Evolutionary conservation across 768 basidiomycete genomes (phyloP).

Genomic region (Suillus placidus): DNA sequence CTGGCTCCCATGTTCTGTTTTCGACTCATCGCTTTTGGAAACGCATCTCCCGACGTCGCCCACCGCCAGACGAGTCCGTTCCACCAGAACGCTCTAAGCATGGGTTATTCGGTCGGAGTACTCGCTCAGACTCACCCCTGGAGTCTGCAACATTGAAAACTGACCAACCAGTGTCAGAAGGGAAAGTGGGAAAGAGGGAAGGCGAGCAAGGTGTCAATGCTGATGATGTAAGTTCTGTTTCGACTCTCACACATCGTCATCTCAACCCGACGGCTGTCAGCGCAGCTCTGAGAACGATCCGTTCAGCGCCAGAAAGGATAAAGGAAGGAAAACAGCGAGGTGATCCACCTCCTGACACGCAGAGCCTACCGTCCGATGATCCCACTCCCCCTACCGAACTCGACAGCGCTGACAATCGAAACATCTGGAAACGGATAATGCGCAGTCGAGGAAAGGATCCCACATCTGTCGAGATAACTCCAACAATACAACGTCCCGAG

Average conservation of each 20-base stretch:
- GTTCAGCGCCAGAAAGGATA: no score
- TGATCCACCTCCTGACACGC: no score
- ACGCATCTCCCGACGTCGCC: not conserved
- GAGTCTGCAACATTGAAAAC: rapidly evolving
- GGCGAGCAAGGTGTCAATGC: not conserved
- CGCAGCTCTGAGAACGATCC: no score
- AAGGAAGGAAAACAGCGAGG: no score
- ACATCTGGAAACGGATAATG: no score
- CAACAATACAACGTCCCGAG: not conserved
- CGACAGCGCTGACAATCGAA: no score
- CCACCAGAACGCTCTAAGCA: not conserved
- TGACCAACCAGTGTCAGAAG: not conserved
- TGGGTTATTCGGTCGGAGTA: not conserved
- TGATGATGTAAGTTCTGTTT: not conserved
- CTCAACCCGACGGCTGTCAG: no score
- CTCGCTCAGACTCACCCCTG: not conserved
- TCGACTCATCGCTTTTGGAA: not conserved
- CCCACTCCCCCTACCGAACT: no score
- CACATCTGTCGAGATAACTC: no score
- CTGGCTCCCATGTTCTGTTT: not conserved
- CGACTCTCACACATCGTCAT: not conserved
- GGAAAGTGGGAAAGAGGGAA: not conserved
- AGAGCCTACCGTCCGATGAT: no score
- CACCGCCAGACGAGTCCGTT: not conserved
- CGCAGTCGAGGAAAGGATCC: no score